Conservation (phyloP, 768 basidiomycete genomes). For the Butyriboletus loyo region DNA sequence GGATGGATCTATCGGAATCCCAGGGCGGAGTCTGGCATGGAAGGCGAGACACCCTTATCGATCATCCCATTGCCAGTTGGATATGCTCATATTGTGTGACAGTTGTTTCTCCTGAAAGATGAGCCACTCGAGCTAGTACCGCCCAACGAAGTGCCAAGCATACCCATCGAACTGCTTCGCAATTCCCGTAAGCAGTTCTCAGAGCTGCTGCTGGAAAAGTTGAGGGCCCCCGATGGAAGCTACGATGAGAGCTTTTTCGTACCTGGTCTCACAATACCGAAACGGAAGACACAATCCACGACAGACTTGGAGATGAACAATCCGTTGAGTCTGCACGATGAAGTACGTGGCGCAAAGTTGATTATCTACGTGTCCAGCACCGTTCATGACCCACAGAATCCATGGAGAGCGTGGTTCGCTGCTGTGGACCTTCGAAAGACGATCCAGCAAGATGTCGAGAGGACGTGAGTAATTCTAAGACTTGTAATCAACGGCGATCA, state of each 20-base stretch:
- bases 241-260: constrained; percentile 66
- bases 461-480: constrained; percentile 65
- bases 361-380: background rate
- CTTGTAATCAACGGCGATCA: constrained; percentile 1
- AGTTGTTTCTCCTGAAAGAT: constrained; percentile 68
- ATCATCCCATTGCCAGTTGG: constrained; percentile 14
- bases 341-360: constrained; percentile 43
- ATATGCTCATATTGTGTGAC: constrained; percentile 19
- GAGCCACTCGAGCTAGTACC: constrained; percentile 64
- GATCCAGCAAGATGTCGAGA: constrained; percentile 91
- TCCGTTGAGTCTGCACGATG: constrained; percentile 75
- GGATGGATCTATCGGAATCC: constrained; percentile 44
- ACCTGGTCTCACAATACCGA: constrained; percentile 46
- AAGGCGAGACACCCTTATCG: constrained; percentile 48
- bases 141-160: constrained; percentile 35
- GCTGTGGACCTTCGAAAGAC: constrained; percentile 85
- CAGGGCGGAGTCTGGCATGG: constrained; percentile 83
- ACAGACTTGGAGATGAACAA: constrained; percentile 70
- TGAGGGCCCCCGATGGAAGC: constrained; percentile 83
- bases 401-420: constrained; percentile 94
- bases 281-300: constrained; percentile 25
- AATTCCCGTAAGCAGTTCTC: constrained; percentile 55
- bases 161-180: constrained; percentile 43
- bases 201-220: constrained; percentile 58
- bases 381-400: constrained; percentile 54